A percentile compares a stretch with the other conserved stretches of the same genome.
Conservation (phyloP, 768 basidiomycete species). For the Sistotremastrum suecicum region DNA sequence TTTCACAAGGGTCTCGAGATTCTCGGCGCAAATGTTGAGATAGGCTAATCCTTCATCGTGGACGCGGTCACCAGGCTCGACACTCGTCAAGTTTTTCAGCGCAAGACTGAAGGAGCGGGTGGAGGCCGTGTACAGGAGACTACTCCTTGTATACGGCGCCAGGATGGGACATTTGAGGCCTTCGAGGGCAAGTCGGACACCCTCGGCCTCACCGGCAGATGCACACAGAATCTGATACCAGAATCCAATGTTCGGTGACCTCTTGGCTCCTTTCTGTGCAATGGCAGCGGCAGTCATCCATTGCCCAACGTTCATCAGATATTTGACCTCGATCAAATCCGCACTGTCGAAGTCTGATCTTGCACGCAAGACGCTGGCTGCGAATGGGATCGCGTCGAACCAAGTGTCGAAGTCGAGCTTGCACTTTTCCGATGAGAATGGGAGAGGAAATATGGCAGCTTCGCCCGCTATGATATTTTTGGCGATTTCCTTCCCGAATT, state of each 20-base stretch:
- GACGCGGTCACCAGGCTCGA: no score
- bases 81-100: conserved; percentile 9
- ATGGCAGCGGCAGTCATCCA: conserved; percentile 27
- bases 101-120: conserved; percentile 47
- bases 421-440: no score
- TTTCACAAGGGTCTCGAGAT: no score
- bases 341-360: conserved; percentile 25
- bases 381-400: conserved; percentile 43
- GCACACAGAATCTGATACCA: conserved; percentile 50
- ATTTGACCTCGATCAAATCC: conserved; percentile 55
- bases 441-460: no score
- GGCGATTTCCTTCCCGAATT: no score
- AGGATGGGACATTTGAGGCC: conserved; percentile 42
- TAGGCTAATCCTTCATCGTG: no score
- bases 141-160: conserved; percentile 40
- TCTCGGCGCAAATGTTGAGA: no score
- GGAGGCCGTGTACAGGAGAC: conserved; percentile 46
- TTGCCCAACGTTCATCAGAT: conserved; percentile 28
- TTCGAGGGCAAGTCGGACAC: conserved; percentile 48
- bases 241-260: conserved; percentile 46
- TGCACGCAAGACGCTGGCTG: conserved; percentile 40
- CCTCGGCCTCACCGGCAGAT: conserved; percentile 27
- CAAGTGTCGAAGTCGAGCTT: conserved; percentile 37
- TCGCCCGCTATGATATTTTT: no score
- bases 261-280: conserved; percentile 33